These are phyloP conservation scores for Ustilaginoidea virens DNA, from an alignment of 2,329 filamentous ascomycete genomes.

Conservation along the genomic window DNA sequence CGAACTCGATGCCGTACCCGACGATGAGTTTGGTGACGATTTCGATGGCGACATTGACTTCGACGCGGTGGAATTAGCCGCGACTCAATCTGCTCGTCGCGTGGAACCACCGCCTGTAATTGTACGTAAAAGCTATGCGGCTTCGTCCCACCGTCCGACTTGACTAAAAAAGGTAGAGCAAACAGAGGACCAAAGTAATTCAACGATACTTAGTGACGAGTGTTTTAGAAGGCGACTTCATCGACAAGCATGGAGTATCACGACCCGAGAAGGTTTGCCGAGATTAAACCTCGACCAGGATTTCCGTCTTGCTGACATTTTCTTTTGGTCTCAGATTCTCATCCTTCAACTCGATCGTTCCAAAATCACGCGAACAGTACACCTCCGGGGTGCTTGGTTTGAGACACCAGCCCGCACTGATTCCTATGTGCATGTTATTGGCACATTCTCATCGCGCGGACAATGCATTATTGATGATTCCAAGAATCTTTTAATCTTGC, in stretches of 20 bases:
- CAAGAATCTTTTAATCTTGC: slow-evolving; percentile 73
- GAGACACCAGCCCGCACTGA: slow-evolving; percentile 62
- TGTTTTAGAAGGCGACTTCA: slow-evolving; percentile 54
- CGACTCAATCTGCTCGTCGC: slow-evolving; percentile 46
- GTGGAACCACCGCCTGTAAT: slow-evolving; percentile 11
- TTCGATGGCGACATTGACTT: slow-evolving; percentile 65
- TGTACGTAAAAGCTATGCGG: slow-evolving; percentile 20
- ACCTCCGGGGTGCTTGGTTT: slow-evolving; percentile 73
- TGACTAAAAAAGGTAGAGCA: slow-evolving; percentile 56
- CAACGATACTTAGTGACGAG: slow-evolving; percentile 75
- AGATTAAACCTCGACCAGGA: too few species aligned
- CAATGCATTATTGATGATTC: slow-evolving; percentile 72
- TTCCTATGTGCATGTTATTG: slow-evolving; percentile 76
- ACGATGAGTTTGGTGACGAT: slow-evolving; percentile 21
- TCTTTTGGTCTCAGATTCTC: slow-evolving; percentile 43
- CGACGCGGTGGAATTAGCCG: slow-evolving; percentile 58
- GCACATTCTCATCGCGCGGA: slow-evolving; percentile 52
- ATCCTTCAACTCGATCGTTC: slow-evolving; percentile 67
- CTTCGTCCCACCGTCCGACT: slow-evolving; percentile 12
- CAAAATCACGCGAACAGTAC: slow-evolving; percentile 49
- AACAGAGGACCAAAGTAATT: slow-evolving; percentile 54
- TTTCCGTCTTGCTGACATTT: not conserved
- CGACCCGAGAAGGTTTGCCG: slow-evolving; percentile 54
- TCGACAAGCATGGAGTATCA: slow-evolving; percentile 42
- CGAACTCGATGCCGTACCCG: slow-evolving; percentile 7